Base-by-base conservation (phyloP, 176 grass and related monocot genomes). In the Rhynchospora pubera region DNA sequence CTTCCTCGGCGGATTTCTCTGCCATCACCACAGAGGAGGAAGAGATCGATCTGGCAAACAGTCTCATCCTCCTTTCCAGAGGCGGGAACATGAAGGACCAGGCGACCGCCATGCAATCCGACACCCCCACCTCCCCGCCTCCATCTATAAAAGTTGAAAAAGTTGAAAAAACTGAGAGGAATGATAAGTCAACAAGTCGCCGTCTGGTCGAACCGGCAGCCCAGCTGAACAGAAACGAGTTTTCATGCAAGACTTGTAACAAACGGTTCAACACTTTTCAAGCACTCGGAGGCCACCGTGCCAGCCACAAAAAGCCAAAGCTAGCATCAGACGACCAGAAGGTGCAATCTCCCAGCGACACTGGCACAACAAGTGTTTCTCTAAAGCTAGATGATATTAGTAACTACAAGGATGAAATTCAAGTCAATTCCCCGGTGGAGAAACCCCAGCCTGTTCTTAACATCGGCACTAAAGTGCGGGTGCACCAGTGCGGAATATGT, bases 221-320 rank as follows among this genome's bases (percentile, higher is more conserved):
- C 13, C 48, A 30, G 48, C 11, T 6, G 11, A 56, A 8, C 50
- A 80, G 76, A 73, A 85, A 83, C 59, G 85, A 85, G 7, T 94
- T 87, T 69, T 78, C 86, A 57, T 97, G 94, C 86, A 94, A 87
- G 84, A 97, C 88, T 22, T 97, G 94, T 82, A 89, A 85, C 76
- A 97, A 94, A 69, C 84, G 89, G 70, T 97, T 94, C 86, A 79
- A 84, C 58, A 87, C 90, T 68, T 97, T 97, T 89, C 94, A 97
- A 23, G 95, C 95, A 3, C 95, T 94, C 76, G 95, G 95, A 53
- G 95, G 95, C 32, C 95, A 97, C 83, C 92, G 90, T 12, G 89
- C 96, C 30, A 98, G 92, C 89, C 96, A 98, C 87, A 98, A 95
- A 79, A 98, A 95, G 70, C 90, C 90, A 1, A 93, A 89, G 43